Evolutionary conservation across 2,329 filamentous ascomycete genomes (phyloP), one percentile per base, ranked within the genome.

Genomic region (Seiridium cupressi): DNA sequence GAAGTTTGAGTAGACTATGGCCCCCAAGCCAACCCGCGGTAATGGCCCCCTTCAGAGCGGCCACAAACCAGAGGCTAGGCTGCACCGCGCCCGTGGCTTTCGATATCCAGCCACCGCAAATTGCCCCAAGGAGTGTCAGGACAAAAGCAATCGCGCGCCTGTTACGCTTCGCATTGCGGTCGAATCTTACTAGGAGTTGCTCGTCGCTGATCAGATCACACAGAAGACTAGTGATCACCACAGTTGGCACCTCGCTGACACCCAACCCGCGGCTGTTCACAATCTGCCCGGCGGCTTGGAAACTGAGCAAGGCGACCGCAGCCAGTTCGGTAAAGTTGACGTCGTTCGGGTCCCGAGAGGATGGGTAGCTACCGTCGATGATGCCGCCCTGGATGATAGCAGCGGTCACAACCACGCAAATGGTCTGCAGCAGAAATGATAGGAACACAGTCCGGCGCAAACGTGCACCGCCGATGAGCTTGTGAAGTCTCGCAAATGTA

Each of bases 221-320:
- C 62, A 84, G 81, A 5, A 83, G 71, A 55, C 77, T 82, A 3
- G 83, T 85, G 61, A 85, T 69, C 13, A 85, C 83, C 57, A 81
- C 83, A 1, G 83, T 83, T 2, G 83, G 83, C 58, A 85, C 76
- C 68, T 85, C 83, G 64, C 79, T 79, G 63, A 81, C 80, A 4
- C 81, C 82, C 35, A 86, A 71, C 4, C 79, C 70, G 44, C 83
- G 74, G 34, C 77, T 80, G 44, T 77, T 79, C 35, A 83, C 81
- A 63, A 85, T 84, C 70, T 85, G 82, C 49, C 83, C 82, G 5
- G 81, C 83, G 38, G 77, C 79, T 65, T 84, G 81, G 64, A 85
- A 82, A 0, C 83, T 83, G 7, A 88, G 73, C 60, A 83, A 74
- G 4, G 72, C 79, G 3, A 84, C 64, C 31, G 69, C 67, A n/a